Conservation (phyloP, 495 filamentous ascomycete species). For the Aspergillus coremiiformis region DNA sequence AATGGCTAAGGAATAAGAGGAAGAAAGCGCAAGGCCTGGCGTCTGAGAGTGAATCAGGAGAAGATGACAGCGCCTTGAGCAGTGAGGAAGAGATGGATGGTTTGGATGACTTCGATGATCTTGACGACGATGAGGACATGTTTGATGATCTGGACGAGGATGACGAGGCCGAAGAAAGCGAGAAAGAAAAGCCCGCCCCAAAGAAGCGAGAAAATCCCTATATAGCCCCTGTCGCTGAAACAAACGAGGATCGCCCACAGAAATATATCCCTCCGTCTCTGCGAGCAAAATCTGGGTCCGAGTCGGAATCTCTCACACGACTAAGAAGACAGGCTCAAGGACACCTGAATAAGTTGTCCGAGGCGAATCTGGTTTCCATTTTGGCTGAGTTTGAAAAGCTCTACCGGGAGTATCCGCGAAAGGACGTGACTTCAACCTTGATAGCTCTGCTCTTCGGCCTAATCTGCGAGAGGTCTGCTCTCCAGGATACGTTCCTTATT, state of each 20-base stretch:
- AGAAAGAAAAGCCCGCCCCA: constrained; percentile 26
- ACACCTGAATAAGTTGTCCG: constrained; percentile 84
- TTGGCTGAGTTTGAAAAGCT: constrained; percentile 72
- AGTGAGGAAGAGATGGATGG: constrained; percentile 19
- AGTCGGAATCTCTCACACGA: constrained; percentile 59
- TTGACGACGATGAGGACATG: constrained; percentile 23
- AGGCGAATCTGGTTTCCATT: constrained; percentile 77
- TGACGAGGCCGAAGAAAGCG: constrained; percentile 33
- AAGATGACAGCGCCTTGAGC: constrained; percentile 16
- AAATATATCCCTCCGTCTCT: constrained; percentile 91
- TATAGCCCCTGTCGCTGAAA: constrained; percentile 41
- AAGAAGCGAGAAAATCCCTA: constrained; percentile 56
- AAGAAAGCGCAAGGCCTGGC: constrained; percentile 51
- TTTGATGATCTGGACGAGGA: constrained; percentile 22
- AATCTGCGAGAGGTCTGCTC: constrained; percentile 64
- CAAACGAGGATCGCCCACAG: constrained; percentile 17
- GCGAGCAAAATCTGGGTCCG: constrained; percentile 52
- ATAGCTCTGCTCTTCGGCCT: constrained; percentile 66
- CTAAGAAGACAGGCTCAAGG: constrained; percentile 78
- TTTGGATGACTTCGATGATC: constrained; percentile 20
- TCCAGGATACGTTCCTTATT: constrained; percentile 83
- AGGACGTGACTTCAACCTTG: constrained; percentile 73
- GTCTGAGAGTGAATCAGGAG: constrained; percentile 22
- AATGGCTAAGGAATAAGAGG: constrained; percentile 57
- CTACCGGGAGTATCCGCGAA: constrained; percentile 71